Base-by-base conservation (phyloP, 1,284 basidiomycete species). In the Hemileia vastatrix region DNA sequence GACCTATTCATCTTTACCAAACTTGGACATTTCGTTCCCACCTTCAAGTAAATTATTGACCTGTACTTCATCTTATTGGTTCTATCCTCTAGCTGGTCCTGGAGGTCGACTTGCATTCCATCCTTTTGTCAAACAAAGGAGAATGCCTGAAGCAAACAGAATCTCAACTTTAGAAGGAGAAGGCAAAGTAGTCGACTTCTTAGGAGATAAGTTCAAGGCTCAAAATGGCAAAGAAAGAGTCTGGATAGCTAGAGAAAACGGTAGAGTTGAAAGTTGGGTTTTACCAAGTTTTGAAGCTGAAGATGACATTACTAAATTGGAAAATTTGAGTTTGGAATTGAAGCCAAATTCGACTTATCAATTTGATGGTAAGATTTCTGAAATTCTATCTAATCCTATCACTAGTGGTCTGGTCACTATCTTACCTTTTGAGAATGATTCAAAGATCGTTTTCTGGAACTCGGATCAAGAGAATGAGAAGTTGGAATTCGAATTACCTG, bases 101-200 rank as follows among this genome's bases (percentile, higher is more conserved):
- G 79, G 79, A 11, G 79, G 79, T 0, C 66, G 77, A 13, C 65
- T 80, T 13, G 76, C 70, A 3, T 72, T 77, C 1, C 78, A 79
- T 65, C 70, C 77, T 0, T 52, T 78, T 18, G 54, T 64, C 2
- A 68, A 72, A 54, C 77, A 74, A 61, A 78, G 78, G 0, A 66
- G 79, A 8, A 65, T 79, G 33, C 70, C 74, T 0, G n/a, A n/a
- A n/a, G n/a, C n/a, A n/a, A 64, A 65, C 1, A 55, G 58, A 33
- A 48, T 63, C 6, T 66, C 68, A 1, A 57, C 56, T 4, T 57
- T 80, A 6, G 69, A 71, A 1, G 71, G 67, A 9, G 78, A 78
- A 5, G 70, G 73, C 1, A 74, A 75, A 18, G 68, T 80, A 13
- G 72, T 73, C 1, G 77, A 77, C 63, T 78, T 78, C 64, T 75